phyloP scores from a whole-genome alignment of 192 early-diverging fungal species.

The Anaeromyces robustus region DNA sequence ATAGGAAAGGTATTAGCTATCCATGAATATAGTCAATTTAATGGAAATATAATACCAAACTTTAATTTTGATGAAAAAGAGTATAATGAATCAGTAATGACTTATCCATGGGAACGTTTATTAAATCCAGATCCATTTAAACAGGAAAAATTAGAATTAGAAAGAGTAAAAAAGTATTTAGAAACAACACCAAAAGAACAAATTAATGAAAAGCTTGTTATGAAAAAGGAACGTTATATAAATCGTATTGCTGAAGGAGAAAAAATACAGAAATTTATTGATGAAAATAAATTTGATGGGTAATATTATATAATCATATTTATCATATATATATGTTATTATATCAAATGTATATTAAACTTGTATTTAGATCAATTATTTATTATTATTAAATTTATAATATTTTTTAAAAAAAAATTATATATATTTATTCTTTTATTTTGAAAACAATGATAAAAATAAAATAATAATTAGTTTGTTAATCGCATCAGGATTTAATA shows the following conservation, averaged over 20 bases:
- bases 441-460: no score
- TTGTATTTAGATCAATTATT: not conserved
- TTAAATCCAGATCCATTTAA: not conserved
- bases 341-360: no score
- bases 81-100: not conserved
- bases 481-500: conserved; percentile 61
- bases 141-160: not conserved
- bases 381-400: no score
- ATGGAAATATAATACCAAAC: not conserved
- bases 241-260: not conserved
- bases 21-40: not conserved
- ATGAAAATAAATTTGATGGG: not conserved
- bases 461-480: conserved; percentile 38
- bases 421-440: no score
- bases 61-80: not conserved
- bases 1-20: not conserved
- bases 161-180: not conserved
- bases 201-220: not conserved
- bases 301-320: no score
- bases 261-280: not conserved
- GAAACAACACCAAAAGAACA: not conserved
- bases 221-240: not conserved
- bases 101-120: not conserved
- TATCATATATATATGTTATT: no score
- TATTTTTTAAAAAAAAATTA: no score